Base-by-base conservation (phyloP, 179 eudicot species). In the Amaranthus tricolor region DNA sequence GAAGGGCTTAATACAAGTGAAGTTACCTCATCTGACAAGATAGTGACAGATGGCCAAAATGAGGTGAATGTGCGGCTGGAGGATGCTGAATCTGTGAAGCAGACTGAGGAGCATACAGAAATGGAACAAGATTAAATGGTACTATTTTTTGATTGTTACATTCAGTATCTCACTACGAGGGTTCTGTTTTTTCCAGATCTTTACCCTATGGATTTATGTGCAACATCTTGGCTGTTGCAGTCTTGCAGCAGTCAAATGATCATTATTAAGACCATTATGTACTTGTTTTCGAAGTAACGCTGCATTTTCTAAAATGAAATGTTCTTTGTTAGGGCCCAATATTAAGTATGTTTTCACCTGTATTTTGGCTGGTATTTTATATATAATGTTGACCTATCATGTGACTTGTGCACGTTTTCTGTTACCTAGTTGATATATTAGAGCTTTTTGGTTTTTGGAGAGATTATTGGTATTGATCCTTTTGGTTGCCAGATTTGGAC, bases 71-170 rank as follows among this genome's bases (percentile, higher is more conserved):
- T 15, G 31, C 40, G 14, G 65, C 72, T 79, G 45, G 68, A 71
- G 55, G 79, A 60, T 82, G 77, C 65, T 55, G 77, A 62, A 10
- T 65, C 64, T 48, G 72, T 68, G 52, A 66, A 55, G 50, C 75
- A 79, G 21, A 73, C 65, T 51, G 77, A 76, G 6, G 80, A 65
- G 52, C 52, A 68, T 71, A 61, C 64, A 21, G 50, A 74, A 47
- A 79, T 79, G 82, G 82, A 79, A 55, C 82, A 82, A 73, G 80
- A 69, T 57, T 82, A 55, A 73, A 53, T 62, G 68, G 78, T 75
- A 77, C 15, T 62, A 20, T 66, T 60, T 16, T 57, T 5, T 31
- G 17, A 10, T 9, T 61, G 49, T 49, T 48, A 6, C 14, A n/a
- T 20, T 58, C 12, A 17, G 65, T 17, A 57, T 16, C 40, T 21